phyloP scores from a whole-genome alignment of 768 basidiomycete genomes.

The Suillus subluteus region DNA sequence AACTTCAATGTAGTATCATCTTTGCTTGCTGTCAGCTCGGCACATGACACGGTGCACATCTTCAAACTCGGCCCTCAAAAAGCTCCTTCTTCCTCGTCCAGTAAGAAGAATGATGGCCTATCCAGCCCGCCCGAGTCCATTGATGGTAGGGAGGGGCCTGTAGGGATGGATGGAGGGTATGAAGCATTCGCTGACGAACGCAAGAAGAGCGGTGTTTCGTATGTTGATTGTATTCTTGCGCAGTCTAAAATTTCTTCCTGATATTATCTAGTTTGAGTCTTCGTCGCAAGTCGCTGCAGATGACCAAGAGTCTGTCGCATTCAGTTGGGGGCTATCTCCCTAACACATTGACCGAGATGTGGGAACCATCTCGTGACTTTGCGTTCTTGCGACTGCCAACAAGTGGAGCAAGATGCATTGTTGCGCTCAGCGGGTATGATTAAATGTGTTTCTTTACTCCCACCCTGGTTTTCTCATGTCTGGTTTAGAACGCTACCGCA shows the following conservation, averaged over 20 bases:
- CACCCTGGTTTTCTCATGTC: not conserved
- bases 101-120: conserved; percentile 35
- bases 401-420: conserved; percentile 79
- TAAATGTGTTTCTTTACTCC: not conserved
- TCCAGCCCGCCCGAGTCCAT: conserved; percentile 68
- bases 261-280: conserved; percentile 45
- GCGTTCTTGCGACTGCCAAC: conserved; percentile 86
- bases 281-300: conserved; percentile 69
- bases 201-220: conserved; percentile 65
- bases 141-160: conserved; percentile 63
- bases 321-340: conserved; percentile 87
- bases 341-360: conserved; percentile 89
- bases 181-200: conserved; percentile 84
- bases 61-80: conserved; percentile 72
- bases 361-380: conserved; percentile 96
- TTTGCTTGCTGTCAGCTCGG: conserved; percentile 88
- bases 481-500: conserved; percentile 83
- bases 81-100: conserved; percentile 7
- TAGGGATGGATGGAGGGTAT: conserved; percentile 67
- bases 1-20: conserved; percentile 84
- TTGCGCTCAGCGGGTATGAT: conserved; percentile 80
- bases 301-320: conserved; percentile 76
- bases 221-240: conserved; percentile 27
- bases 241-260: conserved; percentile 6
- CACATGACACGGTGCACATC: conserved; percentile 95